These are phyloP conservation scores for Cutaneotrichosporon curvatum DNA, from an alignment of 1,284 basidiomycete genomes.

Conservation along the genomic window DNA sequence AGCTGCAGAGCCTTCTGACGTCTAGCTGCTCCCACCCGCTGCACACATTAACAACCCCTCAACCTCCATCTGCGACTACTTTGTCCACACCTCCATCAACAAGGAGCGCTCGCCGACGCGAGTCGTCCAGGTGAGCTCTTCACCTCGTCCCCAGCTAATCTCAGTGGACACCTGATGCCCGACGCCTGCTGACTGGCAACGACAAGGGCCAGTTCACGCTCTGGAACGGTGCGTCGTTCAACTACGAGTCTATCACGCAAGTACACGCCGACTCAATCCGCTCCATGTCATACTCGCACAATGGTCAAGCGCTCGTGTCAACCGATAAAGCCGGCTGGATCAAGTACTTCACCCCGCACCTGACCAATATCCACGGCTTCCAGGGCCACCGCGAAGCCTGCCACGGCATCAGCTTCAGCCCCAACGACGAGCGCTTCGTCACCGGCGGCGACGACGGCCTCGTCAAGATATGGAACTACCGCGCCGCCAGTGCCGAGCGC, in stretches of 20 bases:
- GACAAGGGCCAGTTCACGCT: slow-evolving; percentile 97
- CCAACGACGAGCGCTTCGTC: slow-evolving; percentile 84
- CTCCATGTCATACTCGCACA: slow-evolving; percentile 80
- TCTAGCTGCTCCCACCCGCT: slow-evolving; percentile 78
- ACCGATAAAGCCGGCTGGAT: slow-evolving; percentile 89
- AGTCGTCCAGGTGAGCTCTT: slow-evolving; percentile 67
- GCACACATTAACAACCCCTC: slow-evolving; percentile 83
- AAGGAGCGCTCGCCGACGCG: slow-evolving; percentile 97
- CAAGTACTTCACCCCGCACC: slow-evolving; percentile 98
- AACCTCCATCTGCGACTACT: slow-evolving; percentile 87
- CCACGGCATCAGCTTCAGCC: slow-evolving; percentile 81
- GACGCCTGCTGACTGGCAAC: slow-evolving; percentile 86
- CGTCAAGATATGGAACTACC: slow-evolving; percentile 91
- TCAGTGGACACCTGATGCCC: slow-evolving; percentile 93
- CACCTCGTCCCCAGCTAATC: neutral
- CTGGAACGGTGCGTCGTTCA: slow-evolving; percentile 98
- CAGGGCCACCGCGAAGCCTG: slow-evolving; percentile 84
- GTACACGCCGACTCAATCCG: slow-evolving; percentile 94
- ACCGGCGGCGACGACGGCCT: slow-evolving; percentile 92
- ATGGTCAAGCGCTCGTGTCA: slow-evolving; percentile 82
- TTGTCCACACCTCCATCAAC: slow-evolving; percentile 96
- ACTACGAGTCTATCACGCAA: slow-evolving; percentile 97
- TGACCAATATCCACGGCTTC: slow-evolving; percentile 96
- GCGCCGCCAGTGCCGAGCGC: slow-evolving; percentile 80
- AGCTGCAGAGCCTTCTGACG: slow-evolving; percentile 1